These are phyloP conservation scores for Kalanchoe fedtschenkoi DNA, from an alignment of 164 flowering plant species.

Conservation along the genomic window DNA sequence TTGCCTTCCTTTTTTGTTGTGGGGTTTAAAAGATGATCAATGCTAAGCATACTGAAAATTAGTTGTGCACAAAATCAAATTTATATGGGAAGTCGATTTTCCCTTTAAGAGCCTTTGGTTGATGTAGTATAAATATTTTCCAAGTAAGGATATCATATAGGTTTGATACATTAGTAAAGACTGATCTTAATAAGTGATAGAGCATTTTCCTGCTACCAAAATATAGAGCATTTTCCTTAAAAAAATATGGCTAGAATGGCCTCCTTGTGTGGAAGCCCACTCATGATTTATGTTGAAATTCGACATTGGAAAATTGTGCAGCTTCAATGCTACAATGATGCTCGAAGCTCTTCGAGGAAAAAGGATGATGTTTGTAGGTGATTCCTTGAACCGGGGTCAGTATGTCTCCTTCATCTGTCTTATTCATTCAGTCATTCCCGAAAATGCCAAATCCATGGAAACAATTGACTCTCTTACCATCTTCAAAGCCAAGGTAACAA, in stretches of 20 bases:
- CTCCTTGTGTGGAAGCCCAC: neutral
- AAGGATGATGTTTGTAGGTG: conserved; percentile 87
- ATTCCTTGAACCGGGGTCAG: conserved; percentile 82
- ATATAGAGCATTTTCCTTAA: too few species aligned
- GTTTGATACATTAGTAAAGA: too few species aligned
- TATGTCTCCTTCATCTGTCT: conserved; percentile 84
- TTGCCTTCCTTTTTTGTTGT: neutral
- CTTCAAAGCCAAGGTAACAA: conserved; percentile 62
- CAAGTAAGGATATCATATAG: too few species aligned
- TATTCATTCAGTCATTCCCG: conserved; percentile 62
- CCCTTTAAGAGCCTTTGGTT: too few species aligned
- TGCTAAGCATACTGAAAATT: too few species aligned
- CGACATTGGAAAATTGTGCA: conserved; percentile 15
- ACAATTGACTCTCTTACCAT: conserved; percentile 60
- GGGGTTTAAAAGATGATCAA: too few species aligned
- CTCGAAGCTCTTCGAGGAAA: conserved; percentile 77
- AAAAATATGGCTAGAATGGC: neutral
- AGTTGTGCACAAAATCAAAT: too few species aligned
- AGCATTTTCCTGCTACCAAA: too few species aligned
- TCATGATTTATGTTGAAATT: neutral
- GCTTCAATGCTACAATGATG: conserved; percentile 85
- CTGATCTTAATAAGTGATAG: too few species aligned
- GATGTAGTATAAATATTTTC: too few species aligned
- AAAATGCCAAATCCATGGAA: conserved; percentile 57
- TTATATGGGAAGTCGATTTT: too few species aligned